Percentiles rank a stretch among this genome's conserved stretches.
phyloP scores from a whole-genome alignment of 2,329 filamentous ascomycete species.

The Nothophaeocryptopus gaeumannii region DNA sequence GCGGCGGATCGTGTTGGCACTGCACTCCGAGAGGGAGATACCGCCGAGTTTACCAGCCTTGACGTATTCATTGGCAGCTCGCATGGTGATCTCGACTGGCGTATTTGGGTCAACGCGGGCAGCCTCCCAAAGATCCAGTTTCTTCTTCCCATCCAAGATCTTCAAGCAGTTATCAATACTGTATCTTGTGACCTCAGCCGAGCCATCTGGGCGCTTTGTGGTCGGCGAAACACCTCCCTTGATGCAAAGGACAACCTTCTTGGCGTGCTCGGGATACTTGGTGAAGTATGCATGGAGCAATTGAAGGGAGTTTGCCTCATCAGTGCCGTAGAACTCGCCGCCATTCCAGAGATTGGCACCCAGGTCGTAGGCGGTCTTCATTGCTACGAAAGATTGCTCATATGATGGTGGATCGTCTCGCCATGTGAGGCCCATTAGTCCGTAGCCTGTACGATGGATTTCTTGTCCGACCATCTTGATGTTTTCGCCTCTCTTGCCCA shows the following conservation, averaged over 20 bases:
- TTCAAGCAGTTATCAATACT: conserved; percentile 48
- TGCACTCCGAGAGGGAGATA: conserved; percentile 46
- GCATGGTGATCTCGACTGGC: conserved; percentile 46
- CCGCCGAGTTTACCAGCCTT: conserved; percentile 45
- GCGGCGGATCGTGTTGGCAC: conserved; percentile 46
- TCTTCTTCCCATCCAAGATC: conserved; percentile 48
- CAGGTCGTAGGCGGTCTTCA: conserved; percentile 33
- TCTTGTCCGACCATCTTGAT: conserved; percentile 26
- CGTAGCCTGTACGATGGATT: conserved; percentile 42
- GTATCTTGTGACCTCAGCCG: conserved; percentile 40
- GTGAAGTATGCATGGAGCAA: conserved; percentile 52
- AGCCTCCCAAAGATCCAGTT: conserved; percentile 49
- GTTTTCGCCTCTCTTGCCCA: conserved; percentile 15
- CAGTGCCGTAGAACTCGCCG: conserved; percentile 49
- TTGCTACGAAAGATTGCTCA: conserved; percentile 43
- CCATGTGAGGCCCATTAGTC: conserved; percentile 53
- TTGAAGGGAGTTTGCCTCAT: conserved; percentile 47
- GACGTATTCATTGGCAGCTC: conserved; percentile 40
- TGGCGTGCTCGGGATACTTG: conserved; percentile 50
- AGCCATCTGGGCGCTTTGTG: conserved; percentile 40
- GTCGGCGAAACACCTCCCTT: conserved; percentile 46
- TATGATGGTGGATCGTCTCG: conserved; percentile 38
- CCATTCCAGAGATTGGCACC: conserved; percentile 52
- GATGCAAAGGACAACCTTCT: conserved; percentile 52
- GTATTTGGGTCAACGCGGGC: conserved; percentile 45